A percentile compares a stretch with the other conserved stretches of the same genome.
Conservation (phyloP, 352 stramenopile genomes). For the Pythium scleroteichum region DNA sequence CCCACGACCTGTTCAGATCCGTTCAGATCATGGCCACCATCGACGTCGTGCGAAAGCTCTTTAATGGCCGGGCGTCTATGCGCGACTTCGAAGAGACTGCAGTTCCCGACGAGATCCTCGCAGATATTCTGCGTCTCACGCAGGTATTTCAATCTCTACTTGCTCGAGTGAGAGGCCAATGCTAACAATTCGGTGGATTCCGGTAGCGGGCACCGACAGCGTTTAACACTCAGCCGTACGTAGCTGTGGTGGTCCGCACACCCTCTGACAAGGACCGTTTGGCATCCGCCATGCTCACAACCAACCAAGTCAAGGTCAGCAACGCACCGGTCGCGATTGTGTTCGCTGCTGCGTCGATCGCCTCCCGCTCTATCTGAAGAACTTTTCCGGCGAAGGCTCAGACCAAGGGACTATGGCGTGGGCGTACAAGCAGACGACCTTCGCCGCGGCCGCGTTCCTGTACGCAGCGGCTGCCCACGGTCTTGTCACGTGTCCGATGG, state of each 20-base stretch:
- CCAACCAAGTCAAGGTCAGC: constrained; percentile 43
- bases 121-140: constrained; percentile 2
- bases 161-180: too few species aligned
- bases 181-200: not conserved
- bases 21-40: not conserved
- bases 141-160: too few species aligned
- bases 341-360: constrained; percentile 52
- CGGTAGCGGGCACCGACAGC: constrained; percentile 1
- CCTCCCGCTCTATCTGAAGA: constrained; percentile 25
- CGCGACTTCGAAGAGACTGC: not conserved
- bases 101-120: not conserved
- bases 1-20: too few species aligned
- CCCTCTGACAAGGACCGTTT: constrained; percentile 8
- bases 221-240: constrained; percentile 13
- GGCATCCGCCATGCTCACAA: constrained; percentile 35
- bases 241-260: constrained; percentile 1
- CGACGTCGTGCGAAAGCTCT: not conserved
- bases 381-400: constrained; percentile 32
- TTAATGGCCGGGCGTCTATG: not conserved
- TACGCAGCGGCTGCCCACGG: constrained; percentile 36
- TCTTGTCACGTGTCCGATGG: constrained; percentile 37
- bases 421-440: constrained; percentile 42
- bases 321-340: constrained; percentile 69
- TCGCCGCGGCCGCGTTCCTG: constrained; percentile 37
- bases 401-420: constrained; percentile 26